Evolutionary conservation across 352 stramenopile species (phyloP), one percentile per base, ranked within the genome.

Genomic region (Phytophthora europaea): DNA sequence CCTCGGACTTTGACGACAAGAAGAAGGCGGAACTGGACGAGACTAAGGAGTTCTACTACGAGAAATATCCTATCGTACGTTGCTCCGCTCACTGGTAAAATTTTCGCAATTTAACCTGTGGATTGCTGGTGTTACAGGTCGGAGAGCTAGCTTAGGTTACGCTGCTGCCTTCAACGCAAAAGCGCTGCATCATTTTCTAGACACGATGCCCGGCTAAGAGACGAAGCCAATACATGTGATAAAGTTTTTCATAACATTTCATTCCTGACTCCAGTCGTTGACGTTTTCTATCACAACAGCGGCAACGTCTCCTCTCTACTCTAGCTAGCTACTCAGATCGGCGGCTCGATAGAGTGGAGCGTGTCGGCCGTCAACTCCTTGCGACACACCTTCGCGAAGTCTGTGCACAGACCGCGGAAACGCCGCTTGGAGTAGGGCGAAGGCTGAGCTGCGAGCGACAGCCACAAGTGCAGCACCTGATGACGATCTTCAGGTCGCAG

Each of bases 11-110:
- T 23, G 73, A 81, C 20, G 82, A 91, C 9, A 86, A 87, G 40
- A 80, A 93, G 57, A 63, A 65, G 31, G 75, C 87, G 66, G 86
- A 93, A 45, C 72, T 94, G 45, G 75, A 83, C 16, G 82, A 91
- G 61, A 95, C 84, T n/a, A 81, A 86, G 43, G 71, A 76, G 52
- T 95, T 94, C 58, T 95, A 95, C 78, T 85, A 89, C 72, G 85
- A 91, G 63, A 95, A 95, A 70, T 95, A 95, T 68, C 88, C 88
- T n/a, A 82, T 90, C 38, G 88, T 95, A 88, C 53, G 83, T 83
- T n/a, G 12, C 38, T 47, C n/a, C 33, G 28, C 33, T 12, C 16
- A 45, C 38, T 45, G 38, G 15, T 16, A n/a, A 45, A 45, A 5
- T 45, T 45, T 6, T 45, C 38, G 38, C 13, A 16, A 45, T 45